Conservation (phyloP, 2,329 filamentous ascomycete genomes). For the Hypoxylon sp. region DNA sequence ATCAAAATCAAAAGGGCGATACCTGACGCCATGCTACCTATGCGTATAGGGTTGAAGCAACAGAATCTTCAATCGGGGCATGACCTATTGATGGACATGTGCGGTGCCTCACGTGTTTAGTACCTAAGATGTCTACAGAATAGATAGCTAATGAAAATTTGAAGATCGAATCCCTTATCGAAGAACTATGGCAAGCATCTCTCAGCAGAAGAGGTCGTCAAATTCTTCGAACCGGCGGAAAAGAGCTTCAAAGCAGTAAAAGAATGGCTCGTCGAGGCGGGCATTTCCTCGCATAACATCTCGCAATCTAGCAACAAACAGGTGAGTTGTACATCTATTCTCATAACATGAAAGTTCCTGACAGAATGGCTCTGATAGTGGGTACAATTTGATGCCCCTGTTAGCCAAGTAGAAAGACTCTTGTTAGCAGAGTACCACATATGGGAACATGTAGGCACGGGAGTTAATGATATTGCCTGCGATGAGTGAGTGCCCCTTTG, state of each 20-base stretch:
- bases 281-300: slow-evolving; percentile 51
- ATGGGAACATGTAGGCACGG: slow-evolving; percentile 56
- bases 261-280: slow-evolving; percentile 55
- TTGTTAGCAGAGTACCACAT: slow-evolving; percentile 58
- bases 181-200: slow-evolving; percentile 58
- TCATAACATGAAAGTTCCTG: background rate
- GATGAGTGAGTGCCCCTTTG: slow-evolving; percentile 48
- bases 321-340: slow-evolving; percentile 29
- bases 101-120: slow-evolving; percentile 7
- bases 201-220: slow-evolving; percentile 54
- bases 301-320: slow-evolving; percentile 52
- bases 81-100: slow-evolving; percentile 50
- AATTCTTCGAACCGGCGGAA: slow-evolving; percentile 56
- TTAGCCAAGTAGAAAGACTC: slow-evolving; percentile 56
- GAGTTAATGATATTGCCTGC: slow-evolving; percentile 55
- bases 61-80: slow-evolving; percentile 47
- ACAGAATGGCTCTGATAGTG: slow-evolving; percentile 50
- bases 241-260: slow-evolving; percentile 54
- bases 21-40: slow-evolving; percentile 43
- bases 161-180: slow-evolving; percentile 54
- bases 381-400: slow-evolving; percentile 59
- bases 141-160: slow-evolving; percentile 27
- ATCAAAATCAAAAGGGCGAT: slow-evolving; percentile 43
- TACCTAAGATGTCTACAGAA: background rate
- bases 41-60: slow-evolving; percentile 50